These are phyloP conservation scores for Claviceps africana DNA, from an alignment of 2,329 filamentous ascomycete species.

Conservation along the genomic window DNA sequence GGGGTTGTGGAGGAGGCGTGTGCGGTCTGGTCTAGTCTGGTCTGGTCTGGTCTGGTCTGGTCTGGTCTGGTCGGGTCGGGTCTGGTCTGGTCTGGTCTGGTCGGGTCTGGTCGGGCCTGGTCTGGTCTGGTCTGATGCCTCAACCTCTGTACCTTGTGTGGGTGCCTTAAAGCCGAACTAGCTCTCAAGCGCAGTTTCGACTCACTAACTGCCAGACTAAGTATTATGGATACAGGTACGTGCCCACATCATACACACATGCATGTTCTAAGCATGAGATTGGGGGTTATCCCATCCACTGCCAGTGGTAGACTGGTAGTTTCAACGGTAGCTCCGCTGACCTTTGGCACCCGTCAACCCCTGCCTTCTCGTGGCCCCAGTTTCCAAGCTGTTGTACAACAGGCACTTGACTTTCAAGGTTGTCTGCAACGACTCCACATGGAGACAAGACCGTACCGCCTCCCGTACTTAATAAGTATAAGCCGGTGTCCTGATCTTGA, in stretches of 20 bases:
- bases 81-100: too few relatives aligned
- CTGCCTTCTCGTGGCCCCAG: not conserved
- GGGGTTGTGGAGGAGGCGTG: not conserved
- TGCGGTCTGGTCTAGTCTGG: not conserved
- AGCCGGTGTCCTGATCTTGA: not conserved
- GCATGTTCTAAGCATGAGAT: conserved; percentile 2
- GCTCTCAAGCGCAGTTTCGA: not conserved
- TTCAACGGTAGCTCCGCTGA: conserved; percentile 3
- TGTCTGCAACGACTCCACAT: conserved; percentile 1
- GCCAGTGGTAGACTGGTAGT: conserved; percentile 1
- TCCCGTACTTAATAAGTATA: conserved; percentile 2
- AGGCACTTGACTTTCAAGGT: not conserved
- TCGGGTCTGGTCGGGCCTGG: too few relatives aligned
- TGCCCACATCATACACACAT: not conserved
- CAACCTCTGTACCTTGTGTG: not conserved
- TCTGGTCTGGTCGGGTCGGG: too few relatives aligned
- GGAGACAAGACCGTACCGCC: not conserved
- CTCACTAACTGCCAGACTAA: conserved; percentile 1
- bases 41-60: too few relatives aligned
- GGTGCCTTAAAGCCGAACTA: conserved; percentile 3
- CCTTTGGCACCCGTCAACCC: conserved; percentile 2
- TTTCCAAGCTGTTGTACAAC: not conserved
- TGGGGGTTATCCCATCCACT: conserved; percentile 6
- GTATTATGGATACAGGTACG: not conserved
- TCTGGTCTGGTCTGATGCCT: not conserved